Percentiles rank a stretch among this genome's conserved stretches.
These are phyloP conservation scores for Geosiphon pyriformis DNA, from an alignment of 192 early-diverging fungal species.

Conservation along the genomic window DNA sequence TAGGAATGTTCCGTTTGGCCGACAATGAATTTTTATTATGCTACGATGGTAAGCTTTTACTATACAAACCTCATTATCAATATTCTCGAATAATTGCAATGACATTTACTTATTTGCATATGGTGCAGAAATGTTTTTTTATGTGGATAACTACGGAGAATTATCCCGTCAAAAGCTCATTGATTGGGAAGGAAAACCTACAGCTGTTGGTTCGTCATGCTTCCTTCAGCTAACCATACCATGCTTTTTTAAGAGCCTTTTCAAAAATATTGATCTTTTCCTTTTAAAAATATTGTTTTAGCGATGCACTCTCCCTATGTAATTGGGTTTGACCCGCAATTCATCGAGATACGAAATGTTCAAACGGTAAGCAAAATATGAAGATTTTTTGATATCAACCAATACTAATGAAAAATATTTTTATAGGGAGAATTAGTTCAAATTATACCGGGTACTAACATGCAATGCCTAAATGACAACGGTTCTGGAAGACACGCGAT, in stretches of 20 bases:
- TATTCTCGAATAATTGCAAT: not conserved
- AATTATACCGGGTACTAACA: conserved; percentile 49
- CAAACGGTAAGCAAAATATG: conserved; percentile 45
- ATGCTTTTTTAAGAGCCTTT: too few species aligned
- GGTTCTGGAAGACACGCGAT: conserved; percentile 36
- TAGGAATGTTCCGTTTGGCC: conserved; percentile 76
- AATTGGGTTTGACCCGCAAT: conserved; percentile 81
- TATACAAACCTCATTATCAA: too few species aligned
- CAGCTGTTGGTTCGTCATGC: conserved; percentile 11
- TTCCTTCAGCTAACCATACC: too few species aligned
- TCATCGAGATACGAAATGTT: conserved; percentile 85
- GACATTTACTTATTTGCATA: conserved; percentile 16
- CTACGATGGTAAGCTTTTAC: conserved; percentile 73
- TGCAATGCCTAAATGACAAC: conserved; percentile 53
- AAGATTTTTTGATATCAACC: too few species aligned
- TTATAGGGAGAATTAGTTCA: conserved; percentile 46
- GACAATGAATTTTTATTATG: conserved; percentile 81
- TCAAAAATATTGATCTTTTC: too few species aligned
- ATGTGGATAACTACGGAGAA: conserved; percentile 82
- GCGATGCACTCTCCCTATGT: conserved; percentile 79
- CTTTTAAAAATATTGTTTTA: conserved; percentile 34
- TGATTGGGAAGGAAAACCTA: conserved; percentile 84
- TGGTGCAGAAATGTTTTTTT: conserved; percentile 79
- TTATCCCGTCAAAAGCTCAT: conserved; percentile 71
- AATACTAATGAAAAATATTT: not conserved